These are phyloP conservation scores for Sesbania bispinosa DNA, from an alignment of 306 rosid genomes.

Conservation along the genomic window DNA sequence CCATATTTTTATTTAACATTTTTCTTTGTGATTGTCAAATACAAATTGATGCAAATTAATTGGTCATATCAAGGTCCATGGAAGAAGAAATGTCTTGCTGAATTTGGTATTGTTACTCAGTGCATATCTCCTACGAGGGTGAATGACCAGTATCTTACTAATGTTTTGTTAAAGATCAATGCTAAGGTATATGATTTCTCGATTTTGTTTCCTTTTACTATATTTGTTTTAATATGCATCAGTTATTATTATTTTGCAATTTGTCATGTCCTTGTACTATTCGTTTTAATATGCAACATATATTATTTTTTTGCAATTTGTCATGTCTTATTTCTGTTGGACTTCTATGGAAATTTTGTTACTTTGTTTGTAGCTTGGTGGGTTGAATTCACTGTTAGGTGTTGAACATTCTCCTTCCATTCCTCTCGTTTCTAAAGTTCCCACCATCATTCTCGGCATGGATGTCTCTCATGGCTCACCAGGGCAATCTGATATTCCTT, in stretches of 20 bases:
- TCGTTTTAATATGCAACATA: background rate
- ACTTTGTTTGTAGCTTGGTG: constrained; percentile 71
- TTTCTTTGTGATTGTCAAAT: background rate
- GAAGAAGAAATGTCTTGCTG: constrained; percentile 80
- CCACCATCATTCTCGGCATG: constrained; percentile 88
- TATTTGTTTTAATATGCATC: no score
- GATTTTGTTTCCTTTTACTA: background rate
- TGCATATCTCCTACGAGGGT: constrained; percentile 83
- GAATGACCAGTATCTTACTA: constrained; percentile 83
- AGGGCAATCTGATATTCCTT: constrained; percentile 79
- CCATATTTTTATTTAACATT: background rate
- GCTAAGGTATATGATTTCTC: constrained; percentile 56
- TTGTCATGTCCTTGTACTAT: background rate
- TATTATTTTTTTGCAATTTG: background rate
- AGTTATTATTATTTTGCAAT: no score
- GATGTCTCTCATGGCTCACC: constrained; percentile 97
- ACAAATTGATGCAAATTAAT: background rate
- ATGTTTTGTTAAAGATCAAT: constrained; percentile 79
- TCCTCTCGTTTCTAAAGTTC: constrained; percentile 72
- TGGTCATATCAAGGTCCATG: constrained; percentile 64
- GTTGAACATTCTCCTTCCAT: constrained; percentile 63
- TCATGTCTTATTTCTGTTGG: background rate
- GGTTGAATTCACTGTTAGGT: constrained; percentile 69
- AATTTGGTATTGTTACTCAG: constrained; percentile 73
- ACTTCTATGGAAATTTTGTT: background rate